These are phyloP conservation scores for Bretziella fagacearum DNA, from an alignment of 2,329 filamentous ascomycete genomes.

Conservation along the genomic window DNA sequence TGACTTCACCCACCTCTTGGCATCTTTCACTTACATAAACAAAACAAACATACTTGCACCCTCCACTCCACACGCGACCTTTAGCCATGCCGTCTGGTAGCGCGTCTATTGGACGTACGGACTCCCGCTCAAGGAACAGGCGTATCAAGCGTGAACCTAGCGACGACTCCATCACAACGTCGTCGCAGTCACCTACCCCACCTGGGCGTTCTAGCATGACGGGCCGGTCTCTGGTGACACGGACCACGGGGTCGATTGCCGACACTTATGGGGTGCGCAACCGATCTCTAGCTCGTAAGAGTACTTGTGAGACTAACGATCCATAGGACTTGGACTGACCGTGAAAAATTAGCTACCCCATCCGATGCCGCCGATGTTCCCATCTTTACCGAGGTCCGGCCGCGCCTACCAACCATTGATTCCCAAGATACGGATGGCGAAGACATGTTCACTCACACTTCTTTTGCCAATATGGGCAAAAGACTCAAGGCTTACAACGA, in stretches of 20 bases:
- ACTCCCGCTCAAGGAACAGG: too few species aligned
- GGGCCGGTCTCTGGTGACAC: neutral
- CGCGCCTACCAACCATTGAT: neutral
- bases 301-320: too few species aligned
- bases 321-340: too few species aligned
- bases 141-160: constrained; percentile 1
- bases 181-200: neutral
- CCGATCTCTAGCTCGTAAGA: constrained; percentile 4
- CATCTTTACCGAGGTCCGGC: constrained; percentile 5
- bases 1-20: neutral
- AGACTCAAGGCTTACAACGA: constrained; percentile 48
- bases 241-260: constrained; percentile 1
- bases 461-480: constrained; percentile 39
- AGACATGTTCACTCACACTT: constrained; percentile 27
- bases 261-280: constrained; percentile 5
- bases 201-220: constrained; percentile 3
- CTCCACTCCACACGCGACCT: neutral
- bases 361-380: constrained; percentile 20
- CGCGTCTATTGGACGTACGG: neutral
- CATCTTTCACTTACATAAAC: neutral
- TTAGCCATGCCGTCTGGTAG: neutral
- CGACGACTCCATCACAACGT: neutral
- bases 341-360: constrained; percentile 21
- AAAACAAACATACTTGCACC: neutral
- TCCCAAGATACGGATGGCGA: constrained; percentile 15